Evolutionary conservation across 2,329 filamentous ascomycete species (phyloP), one percentile per base, ranked within the genome.

Genomic region (Sporothrix brunneoviolacea): DNA sequence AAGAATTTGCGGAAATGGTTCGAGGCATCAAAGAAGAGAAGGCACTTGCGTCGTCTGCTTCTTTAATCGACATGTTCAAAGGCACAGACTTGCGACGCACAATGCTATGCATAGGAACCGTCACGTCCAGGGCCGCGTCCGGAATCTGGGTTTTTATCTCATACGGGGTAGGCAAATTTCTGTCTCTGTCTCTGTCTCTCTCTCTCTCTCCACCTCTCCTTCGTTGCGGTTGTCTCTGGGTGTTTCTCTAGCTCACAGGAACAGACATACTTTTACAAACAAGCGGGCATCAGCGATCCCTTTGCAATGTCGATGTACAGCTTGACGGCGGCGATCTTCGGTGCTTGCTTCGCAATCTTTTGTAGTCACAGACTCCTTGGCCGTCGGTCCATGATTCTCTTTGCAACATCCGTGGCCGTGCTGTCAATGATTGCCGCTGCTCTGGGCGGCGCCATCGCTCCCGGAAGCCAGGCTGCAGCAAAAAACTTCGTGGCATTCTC

Each of bases 171-270:
- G n/a, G n/a, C n/a, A n/a, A n/a, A n/a, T n/a, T n/a, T n/a, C n/a
- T n/a, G n/a, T n/a, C n/a, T n/a, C n/a, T n/a, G n/a, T n/a, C n/a
- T n/a, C n/a, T n/a, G n/a, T n/a, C n/a, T n/a, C n/a, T n/a, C n/a
- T n/a, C n/a, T n/a, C n/a, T n/a, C n/a, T n/a, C n/a, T n/a, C n/a
- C n/a, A n/a, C n/a, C n/a, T n/a, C n/a, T n/a, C n/a, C n/a, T n/a
- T n/a, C n/a, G n/a, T n/a, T n/a, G n/a, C n/a, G n/a, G n/a, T n/a
- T n/a, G 62, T 4, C 46, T 61, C 13, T 62, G 59, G 60, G 57
- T 65, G 16, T 55, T 62, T 24, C 41, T 63, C 27, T 57, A 57
- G 4, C 63, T 62, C 54, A 58, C n/a, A n/a, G n/a, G n/a, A n/a
- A n/a, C n/a, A 59, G 45, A 61, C 59, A 4, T 62, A 60, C 44